Evolutionary conservation across 768 basidiomycete species (phyloP).

Genomic region (Artomyces pyxidatus): DNA sequence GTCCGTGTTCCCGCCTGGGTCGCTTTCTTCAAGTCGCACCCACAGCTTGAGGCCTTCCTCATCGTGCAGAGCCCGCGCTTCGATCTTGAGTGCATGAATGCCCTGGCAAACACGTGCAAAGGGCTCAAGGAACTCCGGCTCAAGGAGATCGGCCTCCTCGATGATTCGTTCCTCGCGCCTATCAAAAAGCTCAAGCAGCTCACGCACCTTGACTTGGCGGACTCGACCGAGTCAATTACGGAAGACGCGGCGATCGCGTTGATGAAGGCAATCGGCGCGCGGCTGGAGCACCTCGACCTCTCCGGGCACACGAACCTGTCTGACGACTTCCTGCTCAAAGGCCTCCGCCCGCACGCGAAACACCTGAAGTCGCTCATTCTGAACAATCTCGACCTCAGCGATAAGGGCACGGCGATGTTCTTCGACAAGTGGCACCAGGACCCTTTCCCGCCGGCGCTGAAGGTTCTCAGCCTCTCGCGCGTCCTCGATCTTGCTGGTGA

Average conservation of each 20-base stretch:
- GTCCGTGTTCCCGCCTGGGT: constrained; percentile 70
- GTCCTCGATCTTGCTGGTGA: constrained; percentile 4
- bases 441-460: constrained; percentile 18
- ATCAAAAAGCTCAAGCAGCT: constrained; percentile 42
- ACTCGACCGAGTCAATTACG: constrained; percentile 45
- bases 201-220: constrained; percentile 60
- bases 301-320: constrained; percentile 59
- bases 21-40: constrained; percentile 58
- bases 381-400: constrained; percentile 53
- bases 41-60: constrained; percentile 60
- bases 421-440: constrained; percentile 46
- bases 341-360: constrained; percentile 43
- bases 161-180: constrained; percentile 52
- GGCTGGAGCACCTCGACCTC: constrained; percentile 57
- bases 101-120: constrained; percentile 45
- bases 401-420: constrained; percentile 60
- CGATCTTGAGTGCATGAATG: constrained; percentile 54
- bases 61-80: constrained; percentile 86
- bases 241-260: constrained; percentile 51
- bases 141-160: constrained; percentile 66
- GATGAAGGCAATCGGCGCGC: constrained; percentile 44
- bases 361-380: constrained; percentile 47
- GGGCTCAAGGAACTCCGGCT: constrained; percentile 69
- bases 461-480: constrained; percentile 25
- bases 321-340: constrained; percentile 51